These are phyloP conservation scores for Lotus japonicus DNA, from an alignment of 306 rosid species.

Conservation along the genomic window DNA sequence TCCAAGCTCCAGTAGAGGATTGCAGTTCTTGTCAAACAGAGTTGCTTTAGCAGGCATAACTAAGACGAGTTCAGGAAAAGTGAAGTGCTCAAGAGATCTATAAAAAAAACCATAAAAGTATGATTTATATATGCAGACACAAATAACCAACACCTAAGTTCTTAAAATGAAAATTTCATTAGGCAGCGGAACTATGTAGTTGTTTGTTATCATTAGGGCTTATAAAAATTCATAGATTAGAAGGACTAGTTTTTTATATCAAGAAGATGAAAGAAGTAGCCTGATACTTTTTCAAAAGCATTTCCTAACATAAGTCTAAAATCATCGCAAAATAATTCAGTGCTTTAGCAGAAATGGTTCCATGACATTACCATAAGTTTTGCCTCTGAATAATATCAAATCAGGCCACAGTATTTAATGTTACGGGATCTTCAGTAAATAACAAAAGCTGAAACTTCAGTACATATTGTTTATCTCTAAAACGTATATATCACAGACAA, in stretches of 20 bases:
- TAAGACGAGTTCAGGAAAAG: slow-evolving; percentile 50
- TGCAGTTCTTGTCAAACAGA: slow-evolving; percentile 89
- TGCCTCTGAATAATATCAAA: background rate
- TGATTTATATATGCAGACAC: background rate
- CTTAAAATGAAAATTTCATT: background rate
- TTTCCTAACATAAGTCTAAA: slow-evolving; percentile 14
- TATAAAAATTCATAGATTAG: too few species aligned
- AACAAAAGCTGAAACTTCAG: background rate
- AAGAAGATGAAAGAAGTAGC: background rate
- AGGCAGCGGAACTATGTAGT: slow-evolving; percentile 8
- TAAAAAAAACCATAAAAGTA: background rate
- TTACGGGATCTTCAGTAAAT: slow-evolving; percentile 1
- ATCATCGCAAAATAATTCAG: background rate
- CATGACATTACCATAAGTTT: background rate
- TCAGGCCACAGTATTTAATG: background rate
- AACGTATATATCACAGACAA: background rate
- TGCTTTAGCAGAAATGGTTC: background rate
- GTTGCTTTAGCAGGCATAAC: slow-evolving; percentile 97
- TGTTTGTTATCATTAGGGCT: background rate
- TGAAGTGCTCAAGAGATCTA: slow-evolving; percentile 17
- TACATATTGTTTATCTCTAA: background rate
- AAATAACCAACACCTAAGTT: background rate
- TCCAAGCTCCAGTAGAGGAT: slow-evolving; percentile 91
- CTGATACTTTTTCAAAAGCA: background rate
- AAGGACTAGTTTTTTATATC: background rate